A percentile compares a stretch with the other conserved stretches of the same genome.
Conservation (phyloP, 2,329 filamentous ascomycete species). For the Zymoseptoria crescenta region DNA sequence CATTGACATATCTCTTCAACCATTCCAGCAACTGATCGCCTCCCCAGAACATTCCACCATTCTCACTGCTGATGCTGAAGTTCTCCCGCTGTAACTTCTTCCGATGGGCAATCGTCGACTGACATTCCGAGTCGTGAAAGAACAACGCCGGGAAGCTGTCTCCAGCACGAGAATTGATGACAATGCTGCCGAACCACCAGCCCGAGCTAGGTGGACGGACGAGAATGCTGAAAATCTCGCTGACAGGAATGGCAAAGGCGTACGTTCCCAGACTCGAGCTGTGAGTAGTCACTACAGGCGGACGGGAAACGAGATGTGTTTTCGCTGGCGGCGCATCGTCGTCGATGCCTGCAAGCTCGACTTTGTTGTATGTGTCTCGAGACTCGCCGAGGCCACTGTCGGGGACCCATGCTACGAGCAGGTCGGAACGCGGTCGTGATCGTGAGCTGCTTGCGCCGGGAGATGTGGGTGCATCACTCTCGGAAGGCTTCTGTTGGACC, state of each 20-base stretch:
- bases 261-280: slow-evolving; percentile 67
- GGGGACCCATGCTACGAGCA: slow-evolving; percentile 88
- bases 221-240: slow-evolving; percentile 81
- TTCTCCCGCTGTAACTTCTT: slow-evolving; percentile 74
- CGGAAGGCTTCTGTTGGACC: slow-evolving; percentile 70
- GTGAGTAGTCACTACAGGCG: slow-evolving; percentile 75
- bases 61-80: slow-evolving; percentile 55
- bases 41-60: slow-evolving; percentile 90
- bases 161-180: slow-evolving; percentile 84
- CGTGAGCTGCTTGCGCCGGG: slow-evolving; percentile 16
- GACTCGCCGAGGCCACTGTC: slow-evolving; percentile 81
- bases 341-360: slow-evolving; percentile 76
- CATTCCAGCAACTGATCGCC: slow-evolving; percentile 91
- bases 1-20: slow-evolving; percentile 72
- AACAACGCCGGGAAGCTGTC: slow-evolving; percentile 94
- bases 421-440: slow-evolving; percentile 53
- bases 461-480: slow-evolving; percentile 9
- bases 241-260: slow-evolving; percentile 84
- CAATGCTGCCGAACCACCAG: slow-evolving; percentile 96
- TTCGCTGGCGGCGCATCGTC: slow-evolving; percentile 75
- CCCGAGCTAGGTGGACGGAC: slow-evolving; percentile 87
- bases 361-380: slow-evolving; percentile 79
- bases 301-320: slow-evolving; percentile 83
- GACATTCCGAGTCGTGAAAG: slow-evolving; percentile 95
- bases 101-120: slow-evolving; percentile 89